Evolutionary conservation across 139 green algal genomes (phyloP).

Genomic region (Penium margaritaceum): DNA sequence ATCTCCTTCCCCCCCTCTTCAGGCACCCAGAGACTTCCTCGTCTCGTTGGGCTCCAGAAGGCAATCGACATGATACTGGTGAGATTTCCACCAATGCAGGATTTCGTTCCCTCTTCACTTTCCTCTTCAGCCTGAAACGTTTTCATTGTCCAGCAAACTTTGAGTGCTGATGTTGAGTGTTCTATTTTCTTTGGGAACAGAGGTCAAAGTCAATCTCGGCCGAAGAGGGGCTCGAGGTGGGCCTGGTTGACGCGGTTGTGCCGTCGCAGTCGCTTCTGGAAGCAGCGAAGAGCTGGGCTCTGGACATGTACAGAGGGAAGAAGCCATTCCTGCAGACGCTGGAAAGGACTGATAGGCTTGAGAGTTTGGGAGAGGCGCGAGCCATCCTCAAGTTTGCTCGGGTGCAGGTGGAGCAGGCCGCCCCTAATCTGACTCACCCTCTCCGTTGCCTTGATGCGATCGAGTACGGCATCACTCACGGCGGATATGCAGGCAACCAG

Average conservation of each 20-base stretch:
- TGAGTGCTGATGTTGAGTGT: too few relatives aligned
- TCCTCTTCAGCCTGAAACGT: neutral
- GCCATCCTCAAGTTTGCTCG: slow-evolving; percentile 74
- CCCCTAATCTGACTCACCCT: slow-evolving; percentile 67
- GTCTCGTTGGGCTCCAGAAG: slow-evolving; percentile 86
- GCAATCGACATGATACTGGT: slow-evolving; percentile 87
- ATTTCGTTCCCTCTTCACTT: neutral
- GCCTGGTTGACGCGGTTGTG: slow-evolving; percentile 82
- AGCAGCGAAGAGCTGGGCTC: slow-evolving; percentile 56
- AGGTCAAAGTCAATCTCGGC: slow-evolving; percentile 62
- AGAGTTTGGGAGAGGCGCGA: slow-evolving; percentile 65
- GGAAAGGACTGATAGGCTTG: slow-evolving; percentile 64
- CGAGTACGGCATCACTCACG: slow-evolving; percentile 66
- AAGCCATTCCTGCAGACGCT: slow-evolving; percentile 49
- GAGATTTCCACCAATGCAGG: too few relatives aligned
- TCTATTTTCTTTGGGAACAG: slow-evolving; percentile 9
- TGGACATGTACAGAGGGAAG: slow-evolving; percentile 70
- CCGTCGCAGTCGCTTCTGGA: slow-evolving; percentile 58
- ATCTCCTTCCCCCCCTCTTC: too few relatives aligned
- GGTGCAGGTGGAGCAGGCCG: slow-evolving; percentile 48
- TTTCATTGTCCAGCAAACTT: neutral
- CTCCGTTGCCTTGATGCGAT: slow-evolving; percentile 88
- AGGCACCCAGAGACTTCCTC: slow-evolving; percentile 87
- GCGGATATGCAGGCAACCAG: slow-evolving; percentile 69
- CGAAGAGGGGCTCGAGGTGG: slow-evolving; percentile 60